Evolutionary conservation across 495 filamentous ascomycete species (phyloP).

Genomic region (Trichoderma gamsii): DNA sequence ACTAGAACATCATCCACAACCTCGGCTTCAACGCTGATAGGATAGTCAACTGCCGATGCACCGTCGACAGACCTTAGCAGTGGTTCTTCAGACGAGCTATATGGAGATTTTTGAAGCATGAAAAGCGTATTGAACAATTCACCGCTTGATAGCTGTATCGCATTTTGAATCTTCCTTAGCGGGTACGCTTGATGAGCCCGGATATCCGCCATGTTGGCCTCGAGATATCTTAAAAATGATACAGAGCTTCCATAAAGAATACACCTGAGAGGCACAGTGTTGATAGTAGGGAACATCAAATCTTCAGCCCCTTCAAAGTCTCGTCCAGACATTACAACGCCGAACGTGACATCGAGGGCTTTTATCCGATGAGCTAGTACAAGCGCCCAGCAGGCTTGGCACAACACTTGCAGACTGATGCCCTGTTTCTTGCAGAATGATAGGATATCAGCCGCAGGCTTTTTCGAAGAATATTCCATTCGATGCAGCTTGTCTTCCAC

Average conservation of each 20-base stretch:
- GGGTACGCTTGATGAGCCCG: constrained; percentile 59
- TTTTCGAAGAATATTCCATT: constrained; percentile 38
- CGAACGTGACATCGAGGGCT: constrained; percentile 61
- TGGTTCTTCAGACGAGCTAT: constrained; percentile 10
- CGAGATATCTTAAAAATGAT: constrained; percentile 60
- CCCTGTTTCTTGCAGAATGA: constrained; percentile 50
- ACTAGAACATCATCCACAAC: constrained; percentile 44
- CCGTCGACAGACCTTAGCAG: constrained; percentile 55
- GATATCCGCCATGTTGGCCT: constrained; percentile 50
- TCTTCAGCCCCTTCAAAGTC: constrained; percentile 50
- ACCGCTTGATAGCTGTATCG: constrained; percentile 26
- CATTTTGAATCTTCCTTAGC: constrained; percentile 52
- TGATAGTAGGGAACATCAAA: constrained; percentile 74
- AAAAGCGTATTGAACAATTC: constrained; percentile 64
- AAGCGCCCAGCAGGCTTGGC: constrained; percentile 59
- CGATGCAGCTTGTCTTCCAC: constrained; percentile 20
- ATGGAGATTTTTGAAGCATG: constrained; percentile 50
- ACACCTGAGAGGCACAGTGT: constrained; percentile 60
- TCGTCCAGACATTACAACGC: constrained; percentile 64
- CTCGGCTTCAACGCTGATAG: constrained; percentile 76
- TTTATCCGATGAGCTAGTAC: constrained; percentile 50
- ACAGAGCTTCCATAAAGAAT: constrained; percentile 55
- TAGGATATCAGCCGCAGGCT: constrained; percentile 27
- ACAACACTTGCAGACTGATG: constrained; percentile 59
- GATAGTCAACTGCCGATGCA: constrained; percentile 63